A percentile compares a stretch with the other conserved stretches of the same genome.
Conservation (phyloP, 208 protist genomes). For the Leishmania martiniquensis region DNA sequence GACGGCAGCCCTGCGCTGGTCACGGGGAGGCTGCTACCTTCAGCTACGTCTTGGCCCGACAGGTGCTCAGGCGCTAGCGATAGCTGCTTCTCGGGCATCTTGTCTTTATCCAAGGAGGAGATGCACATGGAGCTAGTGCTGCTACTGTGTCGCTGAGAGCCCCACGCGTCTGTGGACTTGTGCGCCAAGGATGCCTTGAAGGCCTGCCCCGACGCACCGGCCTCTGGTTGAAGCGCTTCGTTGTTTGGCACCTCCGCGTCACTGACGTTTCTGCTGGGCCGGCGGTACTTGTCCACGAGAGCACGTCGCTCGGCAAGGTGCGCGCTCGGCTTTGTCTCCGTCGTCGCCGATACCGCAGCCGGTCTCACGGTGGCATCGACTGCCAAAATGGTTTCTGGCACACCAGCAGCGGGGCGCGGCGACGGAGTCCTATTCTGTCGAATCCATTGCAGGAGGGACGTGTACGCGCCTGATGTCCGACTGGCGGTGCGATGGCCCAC, state of each 20-base stretch:
- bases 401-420: neutral
- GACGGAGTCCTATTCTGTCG: neutral
- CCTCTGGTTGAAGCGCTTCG: neutral
- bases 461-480: neutral
- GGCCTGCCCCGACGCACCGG: neutral
- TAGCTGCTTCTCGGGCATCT: neutral
- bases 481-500: too few species aligned
- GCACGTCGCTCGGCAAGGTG: neutral
- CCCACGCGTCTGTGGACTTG: neutral
- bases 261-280: neutral
- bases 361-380: conserved; percentile 1
- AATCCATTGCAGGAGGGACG: neutral
- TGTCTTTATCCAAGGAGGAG: neutral
- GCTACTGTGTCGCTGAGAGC: neutral
- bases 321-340: conserved; percentile 3
- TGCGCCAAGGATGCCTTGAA: neutral
- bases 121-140: neutral
- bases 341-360: neutral
- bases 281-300: neutral
- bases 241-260: neutral
- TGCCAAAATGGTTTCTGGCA: neutral
- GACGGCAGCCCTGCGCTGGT: neutral
- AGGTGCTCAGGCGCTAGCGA: neutral
- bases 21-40: neutral
- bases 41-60: neutral